phyloP scores from a whole-genome alignment of 768 basidiomycete genomes.

The Tricholoma furcatifolium region DNA sequence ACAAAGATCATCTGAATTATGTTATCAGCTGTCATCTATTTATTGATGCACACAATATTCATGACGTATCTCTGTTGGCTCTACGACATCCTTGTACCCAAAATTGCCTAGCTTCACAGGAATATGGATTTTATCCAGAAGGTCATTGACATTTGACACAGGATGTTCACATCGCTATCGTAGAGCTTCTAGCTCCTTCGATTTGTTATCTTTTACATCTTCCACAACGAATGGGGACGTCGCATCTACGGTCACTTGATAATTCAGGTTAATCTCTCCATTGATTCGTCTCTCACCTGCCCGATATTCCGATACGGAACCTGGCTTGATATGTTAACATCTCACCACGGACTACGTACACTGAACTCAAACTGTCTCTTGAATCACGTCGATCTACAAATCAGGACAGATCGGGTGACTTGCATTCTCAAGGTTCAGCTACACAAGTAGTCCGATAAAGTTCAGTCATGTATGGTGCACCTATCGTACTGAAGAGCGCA shows the following conservation, averaged over 20 bases:
- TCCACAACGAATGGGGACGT: background rate
- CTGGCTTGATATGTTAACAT: slow-evolving; percentile 10
- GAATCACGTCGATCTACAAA: slow-evolving; percentile 1
- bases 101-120: slow-evolving; percentile 3
- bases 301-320: slow-evolving; percentile 6
- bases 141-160: background rate
- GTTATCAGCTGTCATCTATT: slow-evolving; percentile 7
- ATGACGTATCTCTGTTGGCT: background rate
- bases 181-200: background rate
- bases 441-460: too few relatives aligned
- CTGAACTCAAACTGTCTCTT: slow-evolving; percentile 10
- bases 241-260: slow-evolving; percentile 7
- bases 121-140: background rate
- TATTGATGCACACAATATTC: background rate
- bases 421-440: background rate
- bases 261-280: slow-evolving; percentile 3
- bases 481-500: background rate
- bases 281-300: slow-evolving; percentile 5
- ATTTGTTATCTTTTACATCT: background rate
- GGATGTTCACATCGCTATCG: background rate
- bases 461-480: background rate
- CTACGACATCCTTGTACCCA: background rate
- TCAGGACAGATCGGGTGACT: background rate
- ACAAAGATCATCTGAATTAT: too few relatives aligned
- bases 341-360: slow-evolving; percentile 6